These are phyloP conservation scores for Lichtheimia corymbifera DNA, from an alignment of 371 early-diverging fungal species.

Conservation along the genomic window DNA sequence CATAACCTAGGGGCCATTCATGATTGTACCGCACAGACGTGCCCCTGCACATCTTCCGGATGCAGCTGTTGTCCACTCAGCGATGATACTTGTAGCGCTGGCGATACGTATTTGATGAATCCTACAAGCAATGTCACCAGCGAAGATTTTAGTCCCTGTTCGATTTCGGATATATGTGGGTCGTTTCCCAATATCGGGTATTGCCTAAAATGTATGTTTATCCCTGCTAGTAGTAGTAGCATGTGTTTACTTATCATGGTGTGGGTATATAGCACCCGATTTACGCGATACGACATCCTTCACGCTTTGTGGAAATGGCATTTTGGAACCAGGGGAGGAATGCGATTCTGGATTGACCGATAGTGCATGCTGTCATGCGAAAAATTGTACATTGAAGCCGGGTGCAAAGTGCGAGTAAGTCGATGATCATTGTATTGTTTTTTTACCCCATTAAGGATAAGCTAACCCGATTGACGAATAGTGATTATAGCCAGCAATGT, in stretches of 20 bases:
- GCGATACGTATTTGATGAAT: constrained; percentile 79
- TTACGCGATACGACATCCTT: constrained; percentile 32
- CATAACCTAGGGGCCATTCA: constrained; percentile 49
- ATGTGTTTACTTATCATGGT: not conserved
- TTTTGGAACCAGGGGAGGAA: constrained; percentile 87
- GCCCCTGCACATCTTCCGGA: constrained; percentile 55
- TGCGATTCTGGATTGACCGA: constrained; percentile 89
- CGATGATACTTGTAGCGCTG: constrained; percentile 76
- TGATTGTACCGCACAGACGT: constrained; percentile 65
- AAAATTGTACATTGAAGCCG: constrained; percentile 77
- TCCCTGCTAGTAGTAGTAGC: not conserved
- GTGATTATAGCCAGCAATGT: constrained; percentile 84
- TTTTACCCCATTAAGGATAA: not conserved
- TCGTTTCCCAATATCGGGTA: constrained; percentile 56
- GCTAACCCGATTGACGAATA: constrained; percentile 14
- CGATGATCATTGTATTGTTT: not conserved
- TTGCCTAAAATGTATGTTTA: constrained; percentile 58
- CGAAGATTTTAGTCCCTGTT: constrained; percentile 82
- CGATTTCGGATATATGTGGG: constrained; percentile 71
- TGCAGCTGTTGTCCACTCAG: constrained; percentile 78
- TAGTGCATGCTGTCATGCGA: constrained; percentile 80
- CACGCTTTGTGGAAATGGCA: constrained; percentile 93
- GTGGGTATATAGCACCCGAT: constrained; percentile 32
- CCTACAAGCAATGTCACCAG: constrained; percentile 82
- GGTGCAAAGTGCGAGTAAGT: constrained; percentile 76